These are phyloP conservation scores for Aureobasidium sp. DNA, from an alignment of 2,329 filamentous ascomycete genomes.

Conservation along the genomic window DNA sequence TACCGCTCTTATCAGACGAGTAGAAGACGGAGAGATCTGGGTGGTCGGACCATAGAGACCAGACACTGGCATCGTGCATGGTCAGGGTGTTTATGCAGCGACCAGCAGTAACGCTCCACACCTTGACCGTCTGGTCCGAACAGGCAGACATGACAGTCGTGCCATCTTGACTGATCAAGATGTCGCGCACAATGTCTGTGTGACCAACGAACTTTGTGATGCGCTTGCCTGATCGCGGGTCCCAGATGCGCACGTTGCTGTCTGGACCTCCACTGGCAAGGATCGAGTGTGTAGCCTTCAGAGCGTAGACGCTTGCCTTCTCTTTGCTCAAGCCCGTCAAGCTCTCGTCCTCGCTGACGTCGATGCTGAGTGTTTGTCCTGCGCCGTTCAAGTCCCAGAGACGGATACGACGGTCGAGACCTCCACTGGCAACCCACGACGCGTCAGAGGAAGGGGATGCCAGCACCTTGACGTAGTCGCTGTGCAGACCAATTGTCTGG, in stretches of 20 bases:
- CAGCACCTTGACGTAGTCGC: constrained; percentile 93
- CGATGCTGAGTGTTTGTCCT: constrained; percentile 79
- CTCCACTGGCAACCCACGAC: constrained; percentile 89
- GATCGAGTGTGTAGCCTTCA: constrained; percentile 70
- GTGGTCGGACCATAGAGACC: constrained; percentile 86
- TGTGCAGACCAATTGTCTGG: constrained; percentile 80
- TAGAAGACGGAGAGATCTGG: constrained; percentile 85
- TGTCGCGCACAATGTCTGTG: constrained; percentile 86
- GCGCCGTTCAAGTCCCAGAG: constrained; percentile 88
- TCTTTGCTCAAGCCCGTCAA: constrained; percentile 58
- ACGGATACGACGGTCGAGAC: constrained; percentile 83
- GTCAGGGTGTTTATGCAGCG: constrained; percentile 96
- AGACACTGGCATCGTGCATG: constrained; percentile 98
- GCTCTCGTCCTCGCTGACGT: constrained; percentile 73
- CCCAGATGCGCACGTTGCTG: constrained; percentile 86
- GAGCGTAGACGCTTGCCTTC: constrained; percentile 91
- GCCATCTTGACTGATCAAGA: constrained; percentile 79
- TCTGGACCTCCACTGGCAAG: constrained; percentile 91
- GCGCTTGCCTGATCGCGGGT: constrained; percentile 76
- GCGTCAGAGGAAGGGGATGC: constrained; percentile 63
- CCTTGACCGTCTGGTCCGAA: constrained; percentile 93
- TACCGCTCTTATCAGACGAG: constrained; percentile 81
- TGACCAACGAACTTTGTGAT: constrained; percentile 97
- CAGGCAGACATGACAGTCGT: constrained; percentile 91
- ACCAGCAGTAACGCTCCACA: constrained; percentile 93